Conservation (phyloP, 805 yeast species). For the Yamadazyma kitorensis region DNA sequence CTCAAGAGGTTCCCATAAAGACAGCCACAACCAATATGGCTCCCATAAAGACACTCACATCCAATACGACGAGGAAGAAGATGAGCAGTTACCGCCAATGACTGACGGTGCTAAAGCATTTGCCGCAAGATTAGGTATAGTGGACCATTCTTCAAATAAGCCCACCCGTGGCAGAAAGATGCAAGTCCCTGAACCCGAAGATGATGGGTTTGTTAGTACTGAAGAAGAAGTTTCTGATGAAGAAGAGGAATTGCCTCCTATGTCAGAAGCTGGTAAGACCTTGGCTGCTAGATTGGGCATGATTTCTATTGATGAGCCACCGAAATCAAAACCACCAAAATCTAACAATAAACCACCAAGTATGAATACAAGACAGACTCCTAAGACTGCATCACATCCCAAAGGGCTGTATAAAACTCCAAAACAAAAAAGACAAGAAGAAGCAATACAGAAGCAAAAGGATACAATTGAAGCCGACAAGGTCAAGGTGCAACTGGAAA, state of each 20-base stretch:
- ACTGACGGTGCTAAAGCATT: conserved; percentile 23
- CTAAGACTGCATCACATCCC: no score
- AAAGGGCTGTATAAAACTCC: conserved; percentile 6
- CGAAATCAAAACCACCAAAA: neutral
- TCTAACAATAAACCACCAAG: neutral
- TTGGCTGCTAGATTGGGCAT: conserved; percentile 23
- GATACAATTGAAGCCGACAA: conserved; percentile 8
- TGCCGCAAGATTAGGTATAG: conserved; percentile 23
- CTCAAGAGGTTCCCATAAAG: neutral
- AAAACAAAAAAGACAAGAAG: conserved; percentile 7
- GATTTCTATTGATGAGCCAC: conserved; percentile 6
- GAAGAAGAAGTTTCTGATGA: conserved; percentile 1
- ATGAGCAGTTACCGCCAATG: conserved; percentile 15
- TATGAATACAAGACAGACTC: neutral
- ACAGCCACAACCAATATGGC: neutral
- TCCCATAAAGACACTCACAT: no score
- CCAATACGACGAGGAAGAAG: conserved; percentile 6
- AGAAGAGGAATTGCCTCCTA: conserved; percentile 12
- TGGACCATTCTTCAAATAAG: neutral
- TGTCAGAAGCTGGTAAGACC: conserved; percentile 24
- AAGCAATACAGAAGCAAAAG: conserved; percentile 5
- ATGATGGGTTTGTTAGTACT: conserved; percentile 11
- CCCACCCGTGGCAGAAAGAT: neutral
- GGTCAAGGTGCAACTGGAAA: conserved; percentile 8
- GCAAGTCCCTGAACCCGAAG: conserved; percentile 1